Evolutionary conservation across 352 stramenopile genomes (phyloP).

Genomic region (Pythium apleroticum): DNA sequence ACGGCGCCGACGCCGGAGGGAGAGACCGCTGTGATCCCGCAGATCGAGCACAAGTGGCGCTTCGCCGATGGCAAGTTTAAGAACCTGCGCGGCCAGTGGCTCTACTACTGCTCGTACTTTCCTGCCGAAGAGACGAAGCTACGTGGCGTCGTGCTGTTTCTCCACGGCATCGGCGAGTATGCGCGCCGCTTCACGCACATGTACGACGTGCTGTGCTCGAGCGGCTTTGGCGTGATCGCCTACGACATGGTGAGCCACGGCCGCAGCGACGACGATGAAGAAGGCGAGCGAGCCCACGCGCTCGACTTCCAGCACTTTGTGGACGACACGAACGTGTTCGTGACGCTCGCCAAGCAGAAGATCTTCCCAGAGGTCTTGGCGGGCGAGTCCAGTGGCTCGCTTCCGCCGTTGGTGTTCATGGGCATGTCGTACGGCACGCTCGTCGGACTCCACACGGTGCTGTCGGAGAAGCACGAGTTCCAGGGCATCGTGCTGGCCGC

Average conservation of each 20-base stretch:
- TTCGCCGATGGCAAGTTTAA: slow-evolving; percentile 3
- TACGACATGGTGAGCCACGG: slow-evolving; percentile 27
- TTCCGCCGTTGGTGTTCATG: slow-evolving; percentile 20
- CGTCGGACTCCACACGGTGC: slow-evolving; percentile 27
- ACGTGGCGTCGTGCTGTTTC: slow-evolving; percentile 42
- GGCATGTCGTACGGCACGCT: slow-evolving; percentile 28
- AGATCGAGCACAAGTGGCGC: not conserved
- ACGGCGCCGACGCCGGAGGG: no score
- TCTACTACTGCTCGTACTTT: slow-evolving; percentile 4
- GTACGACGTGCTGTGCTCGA: slow-evolving; percentile 5
- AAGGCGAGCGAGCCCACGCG: slow-evolving; percentile 12
- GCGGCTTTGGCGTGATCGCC: slow-evolving; percentile 21
- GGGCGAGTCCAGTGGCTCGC: no score
- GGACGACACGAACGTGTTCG: slow-evolving; percentile 29
- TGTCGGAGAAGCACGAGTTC: slow-evolving; percentile 26
- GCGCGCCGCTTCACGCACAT: slow-evolving; percentile 13
- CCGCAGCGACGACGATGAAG: slow-evolving; percentile 16
- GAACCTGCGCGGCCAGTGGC: not conserved
- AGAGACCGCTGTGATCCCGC: no score
- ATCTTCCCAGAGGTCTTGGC: slow-evolving; percentile 16
- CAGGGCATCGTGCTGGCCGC: slow-evolving; percentile 21
- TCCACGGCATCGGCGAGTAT: slow-evolving; percentile 18
- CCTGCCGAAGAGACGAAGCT: not conserved
- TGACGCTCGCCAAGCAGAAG: slow-evolving; percentile 21
- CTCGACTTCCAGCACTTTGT: slow-evolving; percentile 21